These are phyloP conservation scores for Paraphoma sp. DNA, from an alignment of 2,329 filamentous ascomycete species.

Conservation along the genomic window DNA sequence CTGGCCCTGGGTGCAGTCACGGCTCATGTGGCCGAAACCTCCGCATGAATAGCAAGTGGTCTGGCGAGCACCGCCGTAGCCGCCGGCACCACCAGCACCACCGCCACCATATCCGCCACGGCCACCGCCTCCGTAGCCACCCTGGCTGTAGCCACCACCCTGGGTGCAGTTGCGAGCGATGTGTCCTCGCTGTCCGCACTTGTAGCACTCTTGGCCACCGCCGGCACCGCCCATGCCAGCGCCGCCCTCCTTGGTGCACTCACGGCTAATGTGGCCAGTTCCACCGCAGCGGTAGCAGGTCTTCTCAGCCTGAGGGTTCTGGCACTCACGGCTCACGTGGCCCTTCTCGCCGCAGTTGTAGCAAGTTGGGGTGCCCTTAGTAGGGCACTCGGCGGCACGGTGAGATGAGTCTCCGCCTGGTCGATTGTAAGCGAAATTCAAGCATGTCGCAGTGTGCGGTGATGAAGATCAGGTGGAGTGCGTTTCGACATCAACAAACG, in stretches of 20 bases:
- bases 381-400: slow-evolving; percentile 59
- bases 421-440: slow-evolving; percentile 15
- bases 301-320: slow-evolving; percentile 85
- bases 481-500: too few species aligned
- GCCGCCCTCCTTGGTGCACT: slow-evolving; percentile 67
- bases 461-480: too few species aligned
- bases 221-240: slow-evolving; percentile 54
- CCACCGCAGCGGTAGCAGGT: slow-evolving; percentile 77
- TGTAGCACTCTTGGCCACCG: slow-evolving; percentile 80
- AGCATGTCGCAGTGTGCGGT: neutral
- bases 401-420: slow-evolving; percentile 58
- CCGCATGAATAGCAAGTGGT: slow-evolving; percentile 96
- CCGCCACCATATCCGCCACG: slow-evolving; percentile 52
- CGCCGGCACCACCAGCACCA: slow-evolving; percentile 59
- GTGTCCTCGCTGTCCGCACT: slow-evolving; percentile 96
- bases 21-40: slow-evolving; percentile 94
- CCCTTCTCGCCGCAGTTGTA: slow-evolving; percentile 58
- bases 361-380: slow-evolving; percentile 58
- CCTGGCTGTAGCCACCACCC: slow-evolving; percentile 53
- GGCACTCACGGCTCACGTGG: slow-evolving; percentile 79
- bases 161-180: slow-evolving; percentile 91
- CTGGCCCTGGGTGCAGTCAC: slow-evolving; percentile 98
- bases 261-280: slow-evolving; percentile 89
- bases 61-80: slow-evolving; percentile 50
- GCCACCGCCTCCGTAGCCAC: slow-evolving; percentile 58